These are phyloP conservation scores for Trichophyton schoenleinii DNA, from an alignment of 2,329 filamentous ascomycete species.

Conservation along the genomic window DNA sequence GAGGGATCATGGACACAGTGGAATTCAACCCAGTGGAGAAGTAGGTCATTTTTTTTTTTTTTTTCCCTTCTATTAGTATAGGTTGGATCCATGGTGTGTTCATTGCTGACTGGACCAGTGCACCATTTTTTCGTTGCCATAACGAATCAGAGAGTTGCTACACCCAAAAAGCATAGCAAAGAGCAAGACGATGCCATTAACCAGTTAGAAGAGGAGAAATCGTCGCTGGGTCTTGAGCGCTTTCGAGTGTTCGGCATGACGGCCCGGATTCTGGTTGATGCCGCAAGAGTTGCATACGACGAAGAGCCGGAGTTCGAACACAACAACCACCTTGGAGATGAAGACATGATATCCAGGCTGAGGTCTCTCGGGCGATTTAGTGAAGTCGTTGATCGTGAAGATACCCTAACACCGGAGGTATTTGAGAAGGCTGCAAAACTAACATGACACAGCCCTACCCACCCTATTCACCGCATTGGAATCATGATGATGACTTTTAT, in stretches of 20 bases:
- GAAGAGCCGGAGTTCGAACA: slow-evolving; percentile 75
- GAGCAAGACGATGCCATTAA: slow-evolving; percentile 31
- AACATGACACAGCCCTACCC: slow-evolving; percentile 13
- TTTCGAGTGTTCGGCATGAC: slow-evolving; percentile 96
- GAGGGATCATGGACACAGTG: slow-evolving; percentile 68
- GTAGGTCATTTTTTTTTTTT: slow-evolving; percentile 18
- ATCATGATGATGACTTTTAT: not conserved
- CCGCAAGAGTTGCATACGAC: slow-evolving; percentile 69
- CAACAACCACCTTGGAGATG: slow-evolving; percentile 52
- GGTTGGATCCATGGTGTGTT: not conserved
- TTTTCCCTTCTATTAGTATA: not conserved
- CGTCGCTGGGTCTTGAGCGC: slow-evolving; percentile 38
- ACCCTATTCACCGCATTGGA: not conserved
- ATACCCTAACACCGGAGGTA: slow-evolving; percentile 41
- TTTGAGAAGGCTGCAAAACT: slow-evolving; percentile 41
- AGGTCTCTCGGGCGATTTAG: slow-evolving; percentile 45
- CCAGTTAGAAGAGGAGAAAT: slow-evolving; percentile 35
- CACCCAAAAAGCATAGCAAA: slow-evolving; percentile 35
- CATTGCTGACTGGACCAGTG: slow-evolving; percentile 36
- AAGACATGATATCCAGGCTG: slow-evolving; percentile 50
- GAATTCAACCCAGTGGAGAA: slow-evolving; percentile 64
- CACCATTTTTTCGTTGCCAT: slow-evolving; percentile 89
- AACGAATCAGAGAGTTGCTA: slow-evolving; percentile 54
- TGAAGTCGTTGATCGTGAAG: slow-evolving; percentile 38
- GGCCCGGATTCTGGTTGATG: slow-evolving; percentile 76